Conservation (phyloP, 2,329 filamentous ascomycete genomes). For the Scedosporium apiospermum region DNA sequence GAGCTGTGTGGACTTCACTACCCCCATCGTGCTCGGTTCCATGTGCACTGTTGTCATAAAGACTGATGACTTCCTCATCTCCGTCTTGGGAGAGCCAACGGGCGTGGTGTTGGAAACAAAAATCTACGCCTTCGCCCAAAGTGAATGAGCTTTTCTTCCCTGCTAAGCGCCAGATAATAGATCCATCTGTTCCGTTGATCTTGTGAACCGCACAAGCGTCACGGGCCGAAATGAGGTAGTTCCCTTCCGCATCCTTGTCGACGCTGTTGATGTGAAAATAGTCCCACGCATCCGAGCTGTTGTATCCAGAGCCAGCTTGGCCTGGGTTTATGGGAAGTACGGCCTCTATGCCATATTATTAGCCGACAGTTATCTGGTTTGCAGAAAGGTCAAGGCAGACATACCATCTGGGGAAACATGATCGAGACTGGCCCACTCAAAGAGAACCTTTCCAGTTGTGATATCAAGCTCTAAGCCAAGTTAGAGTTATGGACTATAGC, state of each 20-base stretch:
- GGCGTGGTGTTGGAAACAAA: constrained; percentile 44
- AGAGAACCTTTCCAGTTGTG: constrained; percentile 36
- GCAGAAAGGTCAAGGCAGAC: background rate
- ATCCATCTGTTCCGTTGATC: constrained; percentile 35
- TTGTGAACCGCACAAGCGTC: constrained; percentile 36
- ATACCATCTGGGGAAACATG: constrained; percentile 9
- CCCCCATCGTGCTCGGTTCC: constrained; percentile 29
- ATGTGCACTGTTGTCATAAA: constrained; percentile 44
- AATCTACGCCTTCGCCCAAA: constrained; percentile 24
- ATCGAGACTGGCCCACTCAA: constrained; percentile 29
- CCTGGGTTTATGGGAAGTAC: constrained; percentile 4
- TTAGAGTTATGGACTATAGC: background rate
- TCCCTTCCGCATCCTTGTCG: constrained; percentile 37
- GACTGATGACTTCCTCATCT: constrained; percentile 37
- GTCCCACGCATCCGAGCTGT: constrained; percentile 32
- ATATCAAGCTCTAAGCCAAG: constrained; percentile 33
- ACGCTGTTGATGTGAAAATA: constrained; percentile 50
- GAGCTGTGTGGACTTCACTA: constrained; percentile 4
- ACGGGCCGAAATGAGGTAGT: constrained; percentile 46
- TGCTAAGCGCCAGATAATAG: constrained; percentile 42
- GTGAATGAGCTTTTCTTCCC: constrained; percentile 33
- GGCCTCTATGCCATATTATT: constrained; percentile 9
- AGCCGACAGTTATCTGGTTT: background rate
- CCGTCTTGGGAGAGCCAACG: constrained; percentile 29
- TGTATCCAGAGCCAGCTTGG: constrained; percentile 14